Conservation (phyloP, 2,329 filamentous ascomycete species). For the Trichoderma sp. region DNA sequence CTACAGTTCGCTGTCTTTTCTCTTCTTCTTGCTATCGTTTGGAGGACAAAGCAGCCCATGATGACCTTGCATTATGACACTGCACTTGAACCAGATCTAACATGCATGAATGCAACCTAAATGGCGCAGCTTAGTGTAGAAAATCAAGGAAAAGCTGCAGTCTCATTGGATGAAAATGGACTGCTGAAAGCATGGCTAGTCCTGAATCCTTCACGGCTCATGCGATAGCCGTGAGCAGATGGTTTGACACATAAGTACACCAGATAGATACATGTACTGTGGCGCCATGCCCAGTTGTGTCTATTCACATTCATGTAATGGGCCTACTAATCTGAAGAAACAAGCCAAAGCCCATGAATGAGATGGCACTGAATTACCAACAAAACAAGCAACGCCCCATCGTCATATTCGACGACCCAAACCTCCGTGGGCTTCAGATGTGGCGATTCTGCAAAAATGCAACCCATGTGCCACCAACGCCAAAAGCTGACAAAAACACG, state of each 20-base stretch:
- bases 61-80: not conserved
- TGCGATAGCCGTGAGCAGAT: not conserved
- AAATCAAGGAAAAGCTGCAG: not conserved
- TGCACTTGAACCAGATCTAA: not conserved
- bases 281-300: not conserved
- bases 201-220: not conserved
- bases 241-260: not conserved
- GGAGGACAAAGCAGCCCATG: not conserved
- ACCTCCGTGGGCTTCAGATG: not conserved
- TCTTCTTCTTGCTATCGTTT: not conserved
- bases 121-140: not conserved
- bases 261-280: not conserved
- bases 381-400: not conserved
- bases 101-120: not conserved
- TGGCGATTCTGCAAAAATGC: conserved; percentile 9
- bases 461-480: not conserved
- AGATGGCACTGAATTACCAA: not conserved
- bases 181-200: not conserved
- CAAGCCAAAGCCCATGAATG: not conserved
- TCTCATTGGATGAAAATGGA: not conserved
- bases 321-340: not conserved
- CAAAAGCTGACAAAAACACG: conserved; percentile 1
- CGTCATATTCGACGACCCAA: not conserved
- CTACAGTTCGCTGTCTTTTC: not conserved
- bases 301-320: not conserved